A percentile compares a stretch with the other conserved stretches of the same genome.
Evolutionary conservation across 176 grass and related monocot genomes (phyloP).

Genomic region (Eragrostis nindensis): DNA sequence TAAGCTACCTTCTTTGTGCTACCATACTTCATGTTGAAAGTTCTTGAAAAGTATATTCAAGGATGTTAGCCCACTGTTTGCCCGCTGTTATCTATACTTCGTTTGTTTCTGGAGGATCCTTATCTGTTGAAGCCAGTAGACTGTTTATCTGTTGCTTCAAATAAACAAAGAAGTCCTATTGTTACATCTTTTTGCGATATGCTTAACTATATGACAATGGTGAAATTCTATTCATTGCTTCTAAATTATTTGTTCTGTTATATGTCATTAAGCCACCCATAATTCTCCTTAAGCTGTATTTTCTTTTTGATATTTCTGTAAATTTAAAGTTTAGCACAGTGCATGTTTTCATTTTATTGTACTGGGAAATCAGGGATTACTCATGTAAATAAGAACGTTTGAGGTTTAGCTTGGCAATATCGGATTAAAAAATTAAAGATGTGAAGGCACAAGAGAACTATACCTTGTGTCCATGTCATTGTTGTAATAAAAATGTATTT

Average conservation of each 20-base stretch:
- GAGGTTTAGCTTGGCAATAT: neutral
- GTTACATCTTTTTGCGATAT: neutral
- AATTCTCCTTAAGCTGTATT: neutral
- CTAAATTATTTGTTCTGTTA: neutral
- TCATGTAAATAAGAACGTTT: neutral
- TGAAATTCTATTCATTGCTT: neutral
- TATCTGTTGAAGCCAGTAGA: neutral
- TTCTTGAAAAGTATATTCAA: no score
- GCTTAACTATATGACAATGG: neutral
- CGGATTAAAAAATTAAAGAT: no score
- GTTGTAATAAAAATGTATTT: no score
- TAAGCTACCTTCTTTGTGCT: slow-evolving; percentile 31
- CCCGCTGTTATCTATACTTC: neutral
- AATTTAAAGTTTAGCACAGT: neutral
- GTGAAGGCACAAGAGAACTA: no score
- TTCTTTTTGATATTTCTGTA: neutral
- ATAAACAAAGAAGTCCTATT: neutral
- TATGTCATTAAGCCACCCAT: neutral
- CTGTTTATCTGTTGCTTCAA: neutral
- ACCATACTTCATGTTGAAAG: neutral
- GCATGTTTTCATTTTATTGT: neutral
- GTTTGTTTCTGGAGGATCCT: slow-evolving; percentile 1
- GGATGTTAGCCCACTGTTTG: neutral
- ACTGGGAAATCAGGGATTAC: neutral
- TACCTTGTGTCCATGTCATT: no score